Base-by-base conservation (phyloP, 2,329 filamentous ascomycete genomes). In the Leptographium lundbergii region DNA sequence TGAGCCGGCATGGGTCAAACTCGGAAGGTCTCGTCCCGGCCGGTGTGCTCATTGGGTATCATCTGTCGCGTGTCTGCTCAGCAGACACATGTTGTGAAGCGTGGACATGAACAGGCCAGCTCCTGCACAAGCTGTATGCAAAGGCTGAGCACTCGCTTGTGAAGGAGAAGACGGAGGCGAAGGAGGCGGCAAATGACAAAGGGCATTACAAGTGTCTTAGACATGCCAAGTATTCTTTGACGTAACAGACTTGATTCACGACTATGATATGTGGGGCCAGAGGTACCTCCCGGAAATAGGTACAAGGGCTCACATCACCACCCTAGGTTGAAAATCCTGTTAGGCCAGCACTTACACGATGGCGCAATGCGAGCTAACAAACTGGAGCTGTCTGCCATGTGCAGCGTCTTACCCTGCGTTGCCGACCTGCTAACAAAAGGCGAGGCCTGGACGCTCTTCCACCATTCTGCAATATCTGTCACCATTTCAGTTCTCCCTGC, bases 331-430 rank as follows among this genome's bases (percentile, higher is more conserved):
- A 25, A 32, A 29, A 56, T 32, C 39, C 55, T 36, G 45, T 32
- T 47, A 47, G 24, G n/a, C 53, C 24, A n/a, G 47, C 24, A 52
- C 48, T 57, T 57, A 39, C 61, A 61, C 60, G 60, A 64, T 64
- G 59, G 62, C 62, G 62, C 62, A 63, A 64, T 64, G 58, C 61
- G 62, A 64, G 62, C 62, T 64, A 64, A 57, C 24, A 7, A 34
- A 36, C 39, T 58, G 24, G 27, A 54, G n/a, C 42, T 48, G 14
- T 17, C 13, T 29, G 54, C 36, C 13, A 42, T 42, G n/a, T 36
- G 51, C 25, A 27, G 13, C 7, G 11, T 22, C 34, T 27, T 54
- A 34, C 34, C n/a, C 32, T 13, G 9, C 24, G 25, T 51, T 29
- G 48, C 17, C 48, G 42, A 9, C 19, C 11, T 1, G 5, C 48